These are phyloP conservation scores for Nannochloris sp. DNA, from an alignment of 139 green algal genomes.

Conservation along the genomic window DNA sequence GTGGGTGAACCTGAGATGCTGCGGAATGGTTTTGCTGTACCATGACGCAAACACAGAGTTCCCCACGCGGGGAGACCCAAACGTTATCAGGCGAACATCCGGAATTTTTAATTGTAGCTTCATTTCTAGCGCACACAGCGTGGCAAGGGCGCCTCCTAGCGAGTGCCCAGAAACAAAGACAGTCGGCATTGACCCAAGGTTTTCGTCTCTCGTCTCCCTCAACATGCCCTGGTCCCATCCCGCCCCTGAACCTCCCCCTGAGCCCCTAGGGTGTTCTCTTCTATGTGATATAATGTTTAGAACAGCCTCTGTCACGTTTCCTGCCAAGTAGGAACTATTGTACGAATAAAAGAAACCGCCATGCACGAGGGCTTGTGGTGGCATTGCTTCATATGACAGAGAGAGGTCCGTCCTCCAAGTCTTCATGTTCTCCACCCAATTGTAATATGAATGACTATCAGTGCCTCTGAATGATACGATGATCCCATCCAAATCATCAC, in stretches of 20 bases:
- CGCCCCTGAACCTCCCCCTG: not conserved
- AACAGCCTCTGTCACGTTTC: slow-evolving; percentile 29
- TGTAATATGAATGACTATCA: slow-evolving; percentile 47
- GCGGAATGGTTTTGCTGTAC: slow-evolving; percentile 27
- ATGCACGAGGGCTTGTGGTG: slow-evolving; percentile 34
- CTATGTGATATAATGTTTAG: slow-evolving; percentile 1
- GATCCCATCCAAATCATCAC: slow-evolving; percentile 36
- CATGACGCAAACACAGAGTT: slow-evolving; percentile 63
- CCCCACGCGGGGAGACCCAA: slow-evolving; percentile 74
- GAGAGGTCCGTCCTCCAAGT: slow-evolving; percentile 47
- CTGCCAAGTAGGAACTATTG: slow-evolving; percentile 30
- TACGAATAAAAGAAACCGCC: slow-evolving; percentile 43
- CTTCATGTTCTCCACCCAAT: slow-evolving; percentile 72
- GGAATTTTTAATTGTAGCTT: slow-evolving; percentile 10
- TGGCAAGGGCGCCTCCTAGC: slow-evolving; percentile 53
- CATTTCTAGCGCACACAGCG: slow-evolving; percentile 45
- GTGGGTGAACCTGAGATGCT: slow-evolving; percentile 76
- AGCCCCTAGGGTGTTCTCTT: not conserved
- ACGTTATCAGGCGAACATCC: slow-evolving; percentile 58
- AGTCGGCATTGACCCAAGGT: not conserved
- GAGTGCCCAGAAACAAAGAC: slow-evolving; percentile 15
- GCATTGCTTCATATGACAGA: slow-evolving; percentile 28
- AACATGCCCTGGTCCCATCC: slow-evolving; percentile 4
- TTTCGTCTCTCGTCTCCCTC: not conserved
- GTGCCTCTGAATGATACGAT: slow-evolving; percentile 67